Percentiles rank a stretch among this genome's conserved stretches.
These are phyloP conservation scores for Pseudopyricularia cyperi DNA, from an alignment of 2,329 filamentous ascomycete species.

Conservation along the genomic window DNA sequence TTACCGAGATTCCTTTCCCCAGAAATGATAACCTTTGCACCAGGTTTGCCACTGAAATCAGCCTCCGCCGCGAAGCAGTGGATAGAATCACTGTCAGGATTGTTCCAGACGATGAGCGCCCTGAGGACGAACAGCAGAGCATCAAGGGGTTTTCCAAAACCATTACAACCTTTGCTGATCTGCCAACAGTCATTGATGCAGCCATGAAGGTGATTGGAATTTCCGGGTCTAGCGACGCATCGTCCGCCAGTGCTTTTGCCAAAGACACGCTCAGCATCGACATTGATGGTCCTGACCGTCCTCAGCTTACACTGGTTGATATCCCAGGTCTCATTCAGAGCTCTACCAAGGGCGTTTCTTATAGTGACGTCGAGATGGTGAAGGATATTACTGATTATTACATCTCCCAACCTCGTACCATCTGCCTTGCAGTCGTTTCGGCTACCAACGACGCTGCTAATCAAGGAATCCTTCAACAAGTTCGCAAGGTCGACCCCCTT, in stretches of 20 bases:
- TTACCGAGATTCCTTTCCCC: slow-evolving; percentile 47
- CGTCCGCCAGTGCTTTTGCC: slow-evolving; percentile 18
- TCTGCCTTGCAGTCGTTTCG: slow-evolving; percentile 46
- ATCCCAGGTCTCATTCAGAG: slow-evolving; percentile 42
- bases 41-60: slow-evolving; percentile 46
- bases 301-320: slow-evolving; percentile 45
- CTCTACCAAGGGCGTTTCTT: slow-evolving; percentile 28
- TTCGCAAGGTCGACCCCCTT: slow-evolving; percentile 20
- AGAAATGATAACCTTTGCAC: slow-evolving; percentile 45
- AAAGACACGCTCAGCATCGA: slow-evolving; percentile 34
- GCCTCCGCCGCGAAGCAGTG: slow-evolving; percentile 30
- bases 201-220: slow-evolving; percentile 37
- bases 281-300: slow-evolving; percentile 29
- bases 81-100: slow-evolving; percentile 23
- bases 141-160: slow-evolving; percentile 12
- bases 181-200: slow-evolving; percentile 19
- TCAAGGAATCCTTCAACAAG: slow-evolving; percentile 39
- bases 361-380: slow-evolving; percentile 29
- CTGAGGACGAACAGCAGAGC: slow-evolving; percentile 11
- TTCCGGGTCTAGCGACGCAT: slow-evolving; percentile 13
- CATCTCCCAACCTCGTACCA: slow-evolving; percentile 40
- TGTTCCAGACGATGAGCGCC: slow-evolving; percentile 16
- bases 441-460: slow-evolving; percentile 40
- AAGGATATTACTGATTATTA: slow-evolving; percentile 36
- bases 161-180: background rate